phyloP scores from a whole-genome alignment of 164 flowering plant species.

The Liriodendron chinense region DNA sequence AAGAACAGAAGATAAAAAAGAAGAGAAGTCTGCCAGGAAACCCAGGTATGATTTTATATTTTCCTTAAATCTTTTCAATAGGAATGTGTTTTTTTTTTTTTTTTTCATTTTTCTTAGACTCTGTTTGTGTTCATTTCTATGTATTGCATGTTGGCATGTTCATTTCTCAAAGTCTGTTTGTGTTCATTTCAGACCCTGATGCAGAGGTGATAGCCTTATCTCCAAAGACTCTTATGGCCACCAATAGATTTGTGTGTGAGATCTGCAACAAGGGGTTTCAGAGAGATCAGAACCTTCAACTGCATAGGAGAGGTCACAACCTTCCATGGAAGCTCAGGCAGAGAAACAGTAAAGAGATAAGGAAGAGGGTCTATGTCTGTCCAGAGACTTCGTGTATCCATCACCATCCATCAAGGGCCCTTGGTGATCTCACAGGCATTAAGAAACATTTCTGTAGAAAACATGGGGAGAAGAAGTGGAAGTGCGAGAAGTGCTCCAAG shows the following conservation, averaged over 20 bases:
- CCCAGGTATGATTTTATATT: constrained; percentile 51
- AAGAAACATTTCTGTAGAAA: constrained; percentile 88
- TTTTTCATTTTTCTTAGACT: not conserved
- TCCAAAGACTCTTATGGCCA: constrained; percentile 72
- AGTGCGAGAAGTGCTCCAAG: constrained; percentile 86
- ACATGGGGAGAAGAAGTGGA: constrained; percentile 92
- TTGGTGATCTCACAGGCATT: constrained; percentile 98
- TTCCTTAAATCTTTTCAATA: not conserved
- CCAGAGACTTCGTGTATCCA: constrained; percentile 81
- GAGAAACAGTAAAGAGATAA: constrained; percentile 45
- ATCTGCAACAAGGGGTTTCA: constrained; percentile 95
- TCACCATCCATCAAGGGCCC: constrained; percentile 81
- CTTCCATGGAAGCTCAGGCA: constrained; percentile 95
- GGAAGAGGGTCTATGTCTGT: constrained; percentile 76
- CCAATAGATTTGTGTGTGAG: constrained; percentile 90
- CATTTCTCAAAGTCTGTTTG: not conserved
- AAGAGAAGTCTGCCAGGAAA: constrained; percentile 88
- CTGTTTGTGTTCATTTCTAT: not conserved
- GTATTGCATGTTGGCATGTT: not conserved
- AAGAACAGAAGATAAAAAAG: constrained; percentile 53
- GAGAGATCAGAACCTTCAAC: constrained; percentile 93
- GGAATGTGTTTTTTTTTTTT: not conserved
- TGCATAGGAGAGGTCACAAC: constrained; percentile 93
- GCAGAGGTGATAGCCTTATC: constrained; percentile 93
- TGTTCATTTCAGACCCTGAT: constrained; percentile 69